Conservation (phyloP, 108 stramenopile genomes). For the Nannochloropsis salina region DNA sequence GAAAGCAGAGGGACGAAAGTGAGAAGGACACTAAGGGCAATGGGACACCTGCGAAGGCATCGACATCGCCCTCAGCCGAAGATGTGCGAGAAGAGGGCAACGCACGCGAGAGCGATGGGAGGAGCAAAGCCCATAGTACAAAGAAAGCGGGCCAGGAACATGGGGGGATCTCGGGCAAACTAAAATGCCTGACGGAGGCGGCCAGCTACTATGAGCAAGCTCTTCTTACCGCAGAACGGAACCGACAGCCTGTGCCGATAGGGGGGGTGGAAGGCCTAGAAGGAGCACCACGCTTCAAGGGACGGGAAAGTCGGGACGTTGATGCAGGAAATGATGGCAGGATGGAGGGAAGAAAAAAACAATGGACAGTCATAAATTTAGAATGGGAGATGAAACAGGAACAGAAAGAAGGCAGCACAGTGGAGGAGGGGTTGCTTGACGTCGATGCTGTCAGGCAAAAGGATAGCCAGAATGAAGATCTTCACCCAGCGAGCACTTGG, state of each 20-base stretch:
- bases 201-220: conserved; percentile 27
- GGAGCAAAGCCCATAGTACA: not conserved
- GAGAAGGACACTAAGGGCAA: not conserved
- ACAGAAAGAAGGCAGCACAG: not conserved
- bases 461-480: not conserved
- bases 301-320: not conserved
- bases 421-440: not conserved
- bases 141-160: not conserved
- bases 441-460: not conserved
- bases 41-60: not conserved
- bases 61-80: not conserved
- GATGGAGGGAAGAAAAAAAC: not conserved
- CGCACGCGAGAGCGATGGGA: not conserved
- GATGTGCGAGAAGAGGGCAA: not conserved
- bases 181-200: not conserved
- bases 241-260: conserved; percentile 18
- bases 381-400: not conserved
- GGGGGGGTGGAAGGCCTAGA: not conserved
- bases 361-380: not conserved
- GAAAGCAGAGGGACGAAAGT: not conserved
- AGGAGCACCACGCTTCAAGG: not conserved
- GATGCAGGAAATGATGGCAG: not conserved
- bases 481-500: not conserved
- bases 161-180: not conserved
- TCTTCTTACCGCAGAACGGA: conserved; percentile 28